Evolutionary conservation across 768 basidiomycete genomes (phyloP), one percentile per base, ranked within the genome.

Genomic region (Amanita rubescens): DNA sequence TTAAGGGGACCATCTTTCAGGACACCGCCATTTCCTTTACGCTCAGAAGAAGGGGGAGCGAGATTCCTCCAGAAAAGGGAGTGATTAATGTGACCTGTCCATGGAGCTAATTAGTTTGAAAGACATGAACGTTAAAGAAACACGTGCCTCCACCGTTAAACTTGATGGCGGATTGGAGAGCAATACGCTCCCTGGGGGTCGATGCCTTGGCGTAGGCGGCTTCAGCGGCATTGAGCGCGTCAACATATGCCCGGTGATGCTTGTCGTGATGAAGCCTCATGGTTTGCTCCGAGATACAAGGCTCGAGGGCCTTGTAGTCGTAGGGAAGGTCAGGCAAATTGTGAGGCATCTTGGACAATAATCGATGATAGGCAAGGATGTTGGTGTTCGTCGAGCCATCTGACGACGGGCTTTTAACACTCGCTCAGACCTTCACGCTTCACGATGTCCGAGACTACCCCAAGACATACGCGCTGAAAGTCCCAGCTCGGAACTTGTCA

Each of bases 51-150:
- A 25, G 80, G 63, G 1, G 89, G 88, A 4, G 92, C 84, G 52
- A 95, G 78, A 77, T 94, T 95, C 74, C 81, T 87, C 94, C 94
- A 96, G 79, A 97, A 96, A 55, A 95, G 83, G 49, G 90, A 88
- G 75, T 93, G 91, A 73, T 94, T 93, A 77, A 93, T 88, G 72
- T 90, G 92, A 11, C 88, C 85, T 87, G 67, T 62, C 0, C 24
- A 7, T 11, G 10, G 10, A 15, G 17, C 12, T 27, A 22, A 37
- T 27, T 9, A 19, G 30, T 27, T 3, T 32, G 15, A 20, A n/a
- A n/a, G 15, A 9, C 4, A 44, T 34, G 14, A 41, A 38, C 14
- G 27, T 42, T 10, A 15, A 34, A 37, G 19, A 32, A 55, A 51
- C 27, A 71, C 81, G 63, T 65, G 86, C 92, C 94, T 71, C 94